A percentile compares a stretch with the other conserved stretches of the same genome.
Evolutionary conservation across 805 yeast species (phyloP).

Genomic region (Kuraishia borneana): DNA sequence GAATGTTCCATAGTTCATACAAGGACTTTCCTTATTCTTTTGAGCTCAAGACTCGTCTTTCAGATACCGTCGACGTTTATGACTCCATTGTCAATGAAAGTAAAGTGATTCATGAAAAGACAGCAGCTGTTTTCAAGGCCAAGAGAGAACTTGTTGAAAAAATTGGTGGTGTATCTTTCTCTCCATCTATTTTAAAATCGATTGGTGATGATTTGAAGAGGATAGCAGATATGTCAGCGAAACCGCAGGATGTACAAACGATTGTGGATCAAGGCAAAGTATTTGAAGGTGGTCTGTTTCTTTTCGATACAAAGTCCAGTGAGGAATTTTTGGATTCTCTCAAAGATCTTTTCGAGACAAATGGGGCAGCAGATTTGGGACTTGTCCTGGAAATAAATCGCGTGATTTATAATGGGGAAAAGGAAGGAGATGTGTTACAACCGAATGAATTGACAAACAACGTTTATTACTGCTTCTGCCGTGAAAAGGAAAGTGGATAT

Average conservation of each 20-base stretch:
- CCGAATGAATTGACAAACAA: neutral
- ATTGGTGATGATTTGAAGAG: neutral
- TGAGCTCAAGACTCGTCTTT: neutral
- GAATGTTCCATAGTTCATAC: conserved; percentile 6
- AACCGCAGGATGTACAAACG: too few species aligned
- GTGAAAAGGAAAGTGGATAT: conserved; percentile 45
- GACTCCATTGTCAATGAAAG: neutral
- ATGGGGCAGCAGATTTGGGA: too few species aligned
- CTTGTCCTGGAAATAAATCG: too few species aligned
- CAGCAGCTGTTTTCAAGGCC: neutral
- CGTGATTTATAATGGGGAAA: too few species aligned
- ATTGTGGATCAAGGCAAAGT: too few species aligned
- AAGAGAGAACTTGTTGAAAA: neutral
- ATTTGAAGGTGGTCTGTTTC: too few species aligned
- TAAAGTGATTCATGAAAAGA: neutral
- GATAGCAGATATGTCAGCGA: neutral
- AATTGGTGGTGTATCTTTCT: too few species aligned
- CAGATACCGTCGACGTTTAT: neutral
- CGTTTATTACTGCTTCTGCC: conserved; percentile 44
- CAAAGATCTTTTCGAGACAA: too few species aligned
- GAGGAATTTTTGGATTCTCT: too few species aligned
- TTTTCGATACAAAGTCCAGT: too few species aligned
- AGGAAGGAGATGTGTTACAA: neutral
- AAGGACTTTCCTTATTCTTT: neutral
- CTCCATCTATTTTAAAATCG: too few species aligned